A percentile compares a stretch with the other conserved stretches of the same genome.
Conservation (phyloP, 2,329 filamentous ascomycete species). For the Colletotrichum sp. region DNA sequence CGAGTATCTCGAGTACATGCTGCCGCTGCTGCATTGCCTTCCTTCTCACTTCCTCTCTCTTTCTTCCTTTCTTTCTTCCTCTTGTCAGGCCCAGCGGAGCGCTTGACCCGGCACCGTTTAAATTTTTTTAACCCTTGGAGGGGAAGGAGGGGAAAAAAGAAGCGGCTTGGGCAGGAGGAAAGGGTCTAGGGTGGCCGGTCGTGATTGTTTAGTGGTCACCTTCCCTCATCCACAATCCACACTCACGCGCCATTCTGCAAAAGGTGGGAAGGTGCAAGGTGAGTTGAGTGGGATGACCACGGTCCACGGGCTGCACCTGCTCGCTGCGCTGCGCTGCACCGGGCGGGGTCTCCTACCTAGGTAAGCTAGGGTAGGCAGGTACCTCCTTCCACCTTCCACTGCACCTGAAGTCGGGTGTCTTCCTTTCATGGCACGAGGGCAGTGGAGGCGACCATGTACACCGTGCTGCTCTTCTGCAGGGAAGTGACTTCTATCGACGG, state of each 20-base stretch:
- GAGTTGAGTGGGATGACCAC: slow-evolving; percentile 4
- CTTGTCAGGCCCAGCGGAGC: background rate
- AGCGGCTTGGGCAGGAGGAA: background rate
- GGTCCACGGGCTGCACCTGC: background rate
- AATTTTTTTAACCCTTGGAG: background rate
- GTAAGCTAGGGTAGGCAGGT: background rate
- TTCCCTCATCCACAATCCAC: slow-evolving; percentile 5
- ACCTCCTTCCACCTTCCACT: background rate
- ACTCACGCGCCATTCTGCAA: slow-evolving; percentile 8
- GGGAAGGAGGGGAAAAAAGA: slow-evolving; percentile 13
- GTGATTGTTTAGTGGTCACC: background rate
- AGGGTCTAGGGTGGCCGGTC: background rate
- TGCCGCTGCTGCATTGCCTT: background rate
- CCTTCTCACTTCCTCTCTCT: background rate
- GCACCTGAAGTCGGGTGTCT: background rate
- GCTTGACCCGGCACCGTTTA: slow-evolving; percentile 22
- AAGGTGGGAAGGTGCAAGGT: background rate
- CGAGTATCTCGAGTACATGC: background rate
- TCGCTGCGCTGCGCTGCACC: background rate
- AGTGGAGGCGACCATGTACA: background rate
- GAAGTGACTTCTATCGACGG: background rate
- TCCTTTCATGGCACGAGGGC: background rate
- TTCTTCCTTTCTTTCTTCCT: background rate
- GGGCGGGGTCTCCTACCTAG: background rate
- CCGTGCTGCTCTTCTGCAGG: background rate